Evolutionary conservation across 257 asterid genomes (phyloP), one percentile per base, ranked within the genome.

Genomic region (Linaria vulgaris): DNA sequence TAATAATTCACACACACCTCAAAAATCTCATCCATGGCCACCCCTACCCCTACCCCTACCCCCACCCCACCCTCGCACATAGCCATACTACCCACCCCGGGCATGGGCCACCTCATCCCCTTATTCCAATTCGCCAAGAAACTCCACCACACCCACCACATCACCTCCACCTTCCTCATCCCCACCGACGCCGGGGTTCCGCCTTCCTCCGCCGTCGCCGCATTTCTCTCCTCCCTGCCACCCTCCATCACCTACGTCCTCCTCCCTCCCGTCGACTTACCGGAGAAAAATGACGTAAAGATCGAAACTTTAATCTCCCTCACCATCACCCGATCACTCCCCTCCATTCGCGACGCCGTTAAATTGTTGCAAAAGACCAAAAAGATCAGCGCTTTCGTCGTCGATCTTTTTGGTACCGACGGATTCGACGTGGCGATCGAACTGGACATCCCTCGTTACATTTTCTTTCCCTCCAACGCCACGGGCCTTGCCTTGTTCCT

Each of bases 81-180:
- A 25, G n/a, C 20, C 9, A 54, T 38, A 54, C 30, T 54, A 54
- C 69, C 55, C 54, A 38, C 34, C 48, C 45, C 70, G 15, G 92
- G 92, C 48, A 84, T 85, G 80, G 92, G 92, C 12, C 95, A 87
- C 68, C 78, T 84, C 56, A 75, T 82, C 76, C 88, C 94, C 24
- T 65, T 81, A 0, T 70, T 47, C 15, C 75, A 83, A 62, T 74
- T 86, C 41, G 74, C 95, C 14, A 79, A 79, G 50, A 62, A 59
- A 9, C 78, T 86, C 56, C 34, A 56, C 38, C 43, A 37, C 21
- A 72, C 38, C 19, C 84, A 81, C 75, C 71, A 61, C 19, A 60
- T 82, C 71, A 25, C 79, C 45, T 58, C 77, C 37, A 78, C 86
- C 6, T 37, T 87, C 46, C 30, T 87, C 34, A 67, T 87, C 64